These are phyloP conservation scores for Coemansia sp. DNA, from an alignment of 192 early-diverging fungal genomes.

Conservation along the genomic window DNA sequence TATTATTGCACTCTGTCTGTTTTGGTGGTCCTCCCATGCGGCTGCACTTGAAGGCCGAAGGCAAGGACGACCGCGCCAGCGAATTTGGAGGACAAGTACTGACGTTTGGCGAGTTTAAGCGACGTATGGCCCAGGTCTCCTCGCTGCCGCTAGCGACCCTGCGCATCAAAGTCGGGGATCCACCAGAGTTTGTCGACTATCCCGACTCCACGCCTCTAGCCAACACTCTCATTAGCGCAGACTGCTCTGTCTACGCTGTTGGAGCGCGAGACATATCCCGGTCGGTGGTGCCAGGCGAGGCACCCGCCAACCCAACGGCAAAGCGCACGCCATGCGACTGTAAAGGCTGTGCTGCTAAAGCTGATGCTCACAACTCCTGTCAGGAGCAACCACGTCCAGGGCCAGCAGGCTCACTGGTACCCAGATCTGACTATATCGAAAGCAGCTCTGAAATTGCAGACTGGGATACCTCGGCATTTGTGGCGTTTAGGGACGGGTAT, in stretches of 20 bases:
- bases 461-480: background rate
- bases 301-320: background rate
- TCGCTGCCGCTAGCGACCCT: conserved; percentile 6
- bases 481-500: conserved; percentile 16
- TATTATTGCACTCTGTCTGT: background rate
- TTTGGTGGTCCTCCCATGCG: background rate
- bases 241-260: background rate
- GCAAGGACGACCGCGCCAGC: conserved; percentile 3
- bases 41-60: conserved; percentile 8
- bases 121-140: conserved; percentile 12
- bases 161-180: conserved; percentile 25
- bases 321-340: background rate
- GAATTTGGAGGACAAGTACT: background rate
- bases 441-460: background rate
- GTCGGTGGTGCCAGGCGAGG: background rate
- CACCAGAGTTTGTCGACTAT: conserved; percentile 16
- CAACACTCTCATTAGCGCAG: conserved; percentile 12
- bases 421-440: background rate
- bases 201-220: conserved; percentile 14
- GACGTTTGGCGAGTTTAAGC: conserved; percentile 32
- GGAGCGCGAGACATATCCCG: background rate
- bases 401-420: background rate
- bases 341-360: background rate
- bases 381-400: background rate
- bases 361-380: background rate